Conservation (phyloP, 148 eudicot genomes). For the Beta vulgaris region DNA sequence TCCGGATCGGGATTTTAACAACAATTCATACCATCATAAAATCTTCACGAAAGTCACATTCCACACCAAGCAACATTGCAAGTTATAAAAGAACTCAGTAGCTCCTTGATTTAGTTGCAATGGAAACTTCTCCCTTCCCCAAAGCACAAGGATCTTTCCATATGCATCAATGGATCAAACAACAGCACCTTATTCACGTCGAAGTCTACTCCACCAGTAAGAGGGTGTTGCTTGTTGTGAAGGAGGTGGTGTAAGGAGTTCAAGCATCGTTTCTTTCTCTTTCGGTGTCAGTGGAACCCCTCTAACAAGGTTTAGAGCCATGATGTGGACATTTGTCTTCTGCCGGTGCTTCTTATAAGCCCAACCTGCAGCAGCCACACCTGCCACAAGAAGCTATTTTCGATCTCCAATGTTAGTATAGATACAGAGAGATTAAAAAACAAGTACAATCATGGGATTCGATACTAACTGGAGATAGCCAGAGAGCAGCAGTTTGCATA, state of each 20-base stretch:
- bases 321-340: slow-evolving; percentile 79
- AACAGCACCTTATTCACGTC: slow-evolving; percentile 22
- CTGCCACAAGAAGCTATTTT: slow-evolving; percentile 74
- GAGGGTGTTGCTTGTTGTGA: slow-evolving; percentile 35
- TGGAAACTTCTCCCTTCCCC: neutral
- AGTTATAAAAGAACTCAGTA: neutral
- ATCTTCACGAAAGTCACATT: neutral
- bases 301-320: slow-evolving; percentile 87
- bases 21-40: neutral
- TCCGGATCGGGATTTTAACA: too few relatives aligned
- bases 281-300: slow-evolving; percentile 81
- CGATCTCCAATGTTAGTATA: slow-evolving; percentile 5
- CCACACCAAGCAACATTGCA: neutral
- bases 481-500: slow-evolving; percentile 87
- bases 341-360: slow-evolving; percentile 80
- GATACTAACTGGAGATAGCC: slow-evolving; percentile 86
- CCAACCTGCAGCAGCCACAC: slow-evolving; percentile 78
- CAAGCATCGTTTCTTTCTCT: slow-evolving; percentile 85
- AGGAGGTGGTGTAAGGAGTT: slow-evolving; percentile 80
- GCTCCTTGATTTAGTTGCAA: neutral
- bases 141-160: neutral
- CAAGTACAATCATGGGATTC: neutral
- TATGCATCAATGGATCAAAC: neutral
- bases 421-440: neutral
- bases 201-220: slow-evolving; percentile 64